These are phyloP conservation scores for Botrytis fabae DNA, from an alignment of 2,329 filamentous ascomycete species.

Conservation along the genomic window DNA sequence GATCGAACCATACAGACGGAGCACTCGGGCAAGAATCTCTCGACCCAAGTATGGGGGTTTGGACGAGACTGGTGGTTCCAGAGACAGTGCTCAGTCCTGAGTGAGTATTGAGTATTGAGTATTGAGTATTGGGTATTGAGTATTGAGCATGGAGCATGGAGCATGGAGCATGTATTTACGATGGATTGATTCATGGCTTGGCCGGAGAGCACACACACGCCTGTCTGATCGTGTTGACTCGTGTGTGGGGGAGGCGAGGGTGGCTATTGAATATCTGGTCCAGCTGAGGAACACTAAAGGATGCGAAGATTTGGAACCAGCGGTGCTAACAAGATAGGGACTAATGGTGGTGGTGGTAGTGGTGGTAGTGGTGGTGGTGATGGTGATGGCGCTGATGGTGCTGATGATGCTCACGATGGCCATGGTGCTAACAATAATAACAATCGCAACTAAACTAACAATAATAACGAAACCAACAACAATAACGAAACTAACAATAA, in stretches of 20 bases:
- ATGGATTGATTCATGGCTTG: too few species aligned
- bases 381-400: background rate
- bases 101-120: too few species aligned
- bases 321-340: background rate
- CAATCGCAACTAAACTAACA: too few species aligned
- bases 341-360: background rate
- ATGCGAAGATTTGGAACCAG: background rate
- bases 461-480: too few species aligned
- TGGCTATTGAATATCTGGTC: background rate
- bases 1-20: background rate
- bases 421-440: too few species aligned
- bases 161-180: background rate
- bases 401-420: too few species aligned
- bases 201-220: too few species aligned
- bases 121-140: too few species aligned
- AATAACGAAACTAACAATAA: too few species aligned
- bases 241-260: background rate
- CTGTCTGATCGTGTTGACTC: background rate
- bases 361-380: background rate
- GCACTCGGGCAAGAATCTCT: background rate
- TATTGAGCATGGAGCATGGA: background rate
- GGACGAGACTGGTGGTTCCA: too few species aligned
- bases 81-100: too few species aligned
- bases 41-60: too few species aligned
- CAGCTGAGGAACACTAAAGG: background rate